A percentile compares a stretch with the other conserved stretches of the same genome.
Conservation (phyloP, 208 protist species). For the Acanthamoeba lenticulata region DNA sequence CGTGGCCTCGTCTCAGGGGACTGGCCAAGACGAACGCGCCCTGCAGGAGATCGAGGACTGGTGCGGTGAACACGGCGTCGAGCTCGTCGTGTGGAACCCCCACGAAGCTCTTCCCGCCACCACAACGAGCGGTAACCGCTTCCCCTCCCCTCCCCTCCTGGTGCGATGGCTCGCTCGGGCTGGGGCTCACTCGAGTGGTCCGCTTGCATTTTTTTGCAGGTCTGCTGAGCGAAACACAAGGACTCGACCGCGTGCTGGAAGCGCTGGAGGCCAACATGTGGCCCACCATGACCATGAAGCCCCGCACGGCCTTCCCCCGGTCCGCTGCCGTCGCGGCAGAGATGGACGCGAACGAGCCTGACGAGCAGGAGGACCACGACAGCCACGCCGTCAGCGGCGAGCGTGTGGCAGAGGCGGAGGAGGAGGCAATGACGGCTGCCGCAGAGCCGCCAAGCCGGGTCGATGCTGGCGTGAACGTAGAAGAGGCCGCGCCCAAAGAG, state of each 20-base stretch:
- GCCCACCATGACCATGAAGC: constrained; percentile 50
- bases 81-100: background rate
- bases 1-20: background rate
- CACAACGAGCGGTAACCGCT: too few relatives aligned
- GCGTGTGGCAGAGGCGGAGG: background rate
- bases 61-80: background rate
- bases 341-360: background rate
- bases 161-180: too few relatives aligned
- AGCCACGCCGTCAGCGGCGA: background rate
- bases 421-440: background rate
- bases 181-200: background rate
- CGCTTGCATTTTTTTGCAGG: too few relatives aligned
- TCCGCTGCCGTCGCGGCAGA: background rate
- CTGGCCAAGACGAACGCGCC: background rate
- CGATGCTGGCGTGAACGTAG: too few relatives aligned
- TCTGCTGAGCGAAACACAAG: background rate
- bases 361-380: background rate
- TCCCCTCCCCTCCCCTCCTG: background rate
- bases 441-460: background rate
- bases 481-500: too few relatives aligned
- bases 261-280: constrained; percentile 51
- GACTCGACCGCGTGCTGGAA: constrained; percentile 20
- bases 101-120: too few relatives aligned
- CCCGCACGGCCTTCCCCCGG: background rate
- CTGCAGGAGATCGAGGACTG: background rate